A percentile compares a stretch with the other conserved stretches of the same genome.
Conservation (phyloP, 331 rosid genomes). For the Erythrophleum ivorense region DNA sequence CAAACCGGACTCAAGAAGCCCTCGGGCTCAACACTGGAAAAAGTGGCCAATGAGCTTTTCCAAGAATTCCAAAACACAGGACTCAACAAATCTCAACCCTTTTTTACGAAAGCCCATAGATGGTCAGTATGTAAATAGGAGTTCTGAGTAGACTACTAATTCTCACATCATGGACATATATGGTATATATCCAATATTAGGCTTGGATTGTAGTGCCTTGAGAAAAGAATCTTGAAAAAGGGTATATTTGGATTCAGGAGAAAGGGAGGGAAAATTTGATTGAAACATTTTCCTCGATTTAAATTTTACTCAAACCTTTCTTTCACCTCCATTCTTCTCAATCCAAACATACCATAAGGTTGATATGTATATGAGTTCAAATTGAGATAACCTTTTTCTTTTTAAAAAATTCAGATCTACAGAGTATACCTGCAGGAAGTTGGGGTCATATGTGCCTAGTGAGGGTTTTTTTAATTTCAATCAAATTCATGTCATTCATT, state of each 20-base stretch:
- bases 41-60: constrained; percentile 82
- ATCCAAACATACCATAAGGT: not conserved
- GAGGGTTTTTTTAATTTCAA: not conserved
- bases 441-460: not conserved
- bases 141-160: constrained; percentile 20
- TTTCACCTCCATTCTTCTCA: not conserved
- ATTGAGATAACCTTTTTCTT: not conserved
- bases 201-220: constrained; percentile 10
- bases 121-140: constrained; percentile 64
- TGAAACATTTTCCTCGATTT: not conserved
- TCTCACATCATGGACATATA: constrained; percentile 23
- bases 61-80: constrained; percentile 71
- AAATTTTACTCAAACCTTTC: not conserved
- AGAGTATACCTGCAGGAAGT: not conserved
- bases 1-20: constrained; percentile 82
- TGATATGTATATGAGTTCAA: not conserved
- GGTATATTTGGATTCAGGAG: not conserved
- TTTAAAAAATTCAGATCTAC: constrained; percentile 1
- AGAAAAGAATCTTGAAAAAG: constrained; percentile 3
- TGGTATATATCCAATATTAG: constrained; percentile 14
- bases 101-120: constrained; percentile 86
- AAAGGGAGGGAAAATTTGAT: not conserved
- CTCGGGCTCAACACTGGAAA: constrained; percentile 60
- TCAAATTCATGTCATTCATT: not conserved
- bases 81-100: constrained; percentile 57